Conservation (phyloP, 148 eudicot species). For the Rhododendron williamsianum region DNA sequence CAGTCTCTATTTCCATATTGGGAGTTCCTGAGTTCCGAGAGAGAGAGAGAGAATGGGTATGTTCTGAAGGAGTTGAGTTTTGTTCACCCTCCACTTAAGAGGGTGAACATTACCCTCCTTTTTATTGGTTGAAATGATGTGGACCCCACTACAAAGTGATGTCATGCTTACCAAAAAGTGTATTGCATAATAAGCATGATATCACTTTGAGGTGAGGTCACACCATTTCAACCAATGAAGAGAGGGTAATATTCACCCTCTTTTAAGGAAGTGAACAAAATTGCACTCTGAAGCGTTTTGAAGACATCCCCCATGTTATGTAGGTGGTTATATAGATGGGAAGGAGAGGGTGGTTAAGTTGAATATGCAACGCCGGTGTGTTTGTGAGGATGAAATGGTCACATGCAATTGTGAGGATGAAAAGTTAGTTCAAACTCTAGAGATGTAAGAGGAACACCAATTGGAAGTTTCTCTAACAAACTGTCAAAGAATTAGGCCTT, state of each 20-base stretch:
- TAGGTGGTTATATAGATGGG: neutral
- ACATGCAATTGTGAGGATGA: neutral
- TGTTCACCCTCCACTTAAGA: too few species aligned
- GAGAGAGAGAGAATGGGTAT: neutral
- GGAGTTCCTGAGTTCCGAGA: neutral
- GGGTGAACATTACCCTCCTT: too few species aligned
- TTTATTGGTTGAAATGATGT: too few species aligned
- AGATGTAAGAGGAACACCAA: neutral
- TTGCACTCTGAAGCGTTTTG: neutral
- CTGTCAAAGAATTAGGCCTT: neutral
- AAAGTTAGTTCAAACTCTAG: neutral
- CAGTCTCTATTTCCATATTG: slow-evolving; percentile 15
- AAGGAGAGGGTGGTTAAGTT: neutral
- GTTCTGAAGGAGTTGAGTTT: neutral
- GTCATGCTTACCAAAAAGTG: too few species aligned
- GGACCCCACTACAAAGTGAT: too few species aligned
- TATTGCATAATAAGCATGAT: too few species aligned
- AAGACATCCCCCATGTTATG: neutral
- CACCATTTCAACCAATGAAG: too few species aligned
- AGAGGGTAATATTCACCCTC: too few species aligned
- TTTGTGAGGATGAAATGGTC: neutral
- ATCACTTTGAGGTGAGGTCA: too few species aligned
- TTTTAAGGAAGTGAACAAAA: too few species aligned
- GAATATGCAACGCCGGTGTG: neutral
- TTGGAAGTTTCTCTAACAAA: neutral